Base-by-base conservation (phyloP, 2,329 filamentous ascomycete genomes). In the Lasiodiplodia sp. region DNA sequence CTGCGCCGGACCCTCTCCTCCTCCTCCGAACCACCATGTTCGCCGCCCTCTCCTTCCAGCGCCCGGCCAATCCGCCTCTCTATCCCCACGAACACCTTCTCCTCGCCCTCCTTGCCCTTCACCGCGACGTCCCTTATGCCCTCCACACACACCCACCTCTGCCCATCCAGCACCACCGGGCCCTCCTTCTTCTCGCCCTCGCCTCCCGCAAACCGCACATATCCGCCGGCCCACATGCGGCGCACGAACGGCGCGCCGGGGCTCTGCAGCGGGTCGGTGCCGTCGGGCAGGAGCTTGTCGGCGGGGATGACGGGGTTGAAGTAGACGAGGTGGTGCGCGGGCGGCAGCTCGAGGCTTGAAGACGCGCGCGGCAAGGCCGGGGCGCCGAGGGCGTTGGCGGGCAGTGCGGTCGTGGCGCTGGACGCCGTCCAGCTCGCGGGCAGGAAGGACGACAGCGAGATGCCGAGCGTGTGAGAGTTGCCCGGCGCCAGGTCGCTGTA, bases 211-310 rank as follows among this genome's bases (percentile, higher is more conserved):
- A 92, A 92, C 1, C 76, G 76, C 10, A 97, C 80, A 51, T 86
- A 85, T 0, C 95, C 96, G 38, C 94, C 94, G 16, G 92, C 93
- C 96, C 96, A 99, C 82, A 99, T 88, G 21, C 96, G 89, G 25
- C 92, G 87, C 63, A 85, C 85, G 77, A 92, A 97, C 1, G 89
- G 89, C 4, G 77, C 77, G 1, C 91, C 92, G 0, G 95, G 95
- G 28, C 85, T 89, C 76, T 97, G 93, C 66, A 91, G 84, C 4
- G 87, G 83, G 77, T 98, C 95, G 0, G 94, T 96, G 68, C 96
- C 95, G 81, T 99, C 96, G 1, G 88, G 83, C 21, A 93, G 86
- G 53, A 98, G 86, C 40, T 83, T 73, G 8, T 86, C 87, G 16
- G 87, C 82, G 0, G 86, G 83, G 21, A 91, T 82, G 71, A 89